These are phyloP conservation scores for Taiozyma sp. DNA, from an alignment of 1,139 yeast species.

Conservation along the genomic window DNA sequence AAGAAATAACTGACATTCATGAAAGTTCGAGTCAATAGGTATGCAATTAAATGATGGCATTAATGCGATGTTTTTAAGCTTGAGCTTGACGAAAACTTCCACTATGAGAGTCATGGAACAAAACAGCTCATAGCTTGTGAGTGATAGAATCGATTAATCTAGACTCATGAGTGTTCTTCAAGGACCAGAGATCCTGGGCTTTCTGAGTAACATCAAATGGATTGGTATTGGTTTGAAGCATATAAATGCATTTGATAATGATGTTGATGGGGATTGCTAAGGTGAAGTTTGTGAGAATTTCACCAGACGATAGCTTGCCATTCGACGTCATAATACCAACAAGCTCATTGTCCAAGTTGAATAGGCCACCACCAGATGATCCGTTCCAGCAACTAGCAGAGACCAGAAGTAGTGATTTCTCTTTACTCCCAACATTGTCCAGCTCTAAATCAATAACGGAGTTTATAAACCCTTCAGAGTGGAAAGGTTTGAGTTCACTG, in stretches of 20 bases:
- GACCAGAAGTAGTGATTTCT: conserved; percentile 41
- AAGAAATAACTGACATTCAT: background rate
- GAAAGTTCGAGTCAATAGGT: background rate
- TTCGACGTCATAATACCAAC: conserved; percentile 63
- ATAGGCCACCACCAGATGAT: conserved; percentile 68
- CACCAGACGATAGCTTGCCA: conserved; percentile 40
- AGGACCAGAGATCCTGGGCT: conserved; percentile 19
- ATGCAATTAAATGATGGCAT: background rate
- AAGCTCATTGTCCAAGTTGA: conserved; percentile 33
- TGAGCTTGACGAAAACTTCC: background rate
- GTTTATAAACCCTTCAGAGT: conserved; percentile 23
- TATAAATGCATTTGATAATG: conserved; percentile 17
- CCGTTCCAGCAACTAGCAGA: conserved; percentile 76
- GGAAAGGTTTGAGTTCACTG: conserved; percentile 12
- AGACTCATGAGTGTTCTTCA: conserved; percentile 13
- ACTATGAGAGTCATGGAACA: background rate
- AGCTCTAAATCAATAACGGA: conserved; percentile 22
- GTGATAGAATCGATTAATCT: background rate
- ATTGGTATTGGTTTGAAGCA: conserved; percentile 12
- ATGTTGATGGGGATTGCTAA: conserved; percentile 38
- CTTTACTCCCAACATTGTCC: conserved; percentile 31
- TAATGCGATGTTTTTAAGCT: background rate
- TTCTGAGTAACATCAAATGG: conserved; percentile 11
- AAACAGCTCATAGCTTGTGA: conserved; percentile 6
- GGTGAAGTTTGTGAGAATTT: conserved; percentile 39